Evolutionary conservation across 768 basidiomycete species (phyloP).

Genomic region (Lactifluus volemus): DNA sequence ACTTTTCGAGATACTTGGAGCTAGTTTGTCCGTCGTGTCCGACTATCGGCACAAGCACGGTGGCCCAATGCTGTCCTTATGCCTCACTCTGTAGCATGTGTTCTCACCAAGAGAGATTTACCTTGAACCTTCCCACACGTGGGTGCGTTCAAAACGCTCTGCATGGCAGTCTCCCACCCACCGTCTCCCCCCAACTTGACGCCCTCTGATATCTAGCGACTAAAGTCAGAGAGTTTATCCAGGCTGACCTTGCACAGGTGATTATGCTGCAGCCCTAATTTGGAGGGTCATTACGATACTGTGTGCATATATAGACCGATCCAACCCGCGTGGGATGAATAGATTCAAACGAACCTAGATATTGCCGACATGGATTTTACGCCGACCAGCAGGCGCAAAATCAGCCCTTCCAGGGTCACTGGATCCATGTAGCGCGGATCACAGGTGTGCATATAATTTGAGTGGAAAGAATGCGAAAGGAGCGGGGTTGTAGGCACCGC

Average conservation of each 20-base stretch:
- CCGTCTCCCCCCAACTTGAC: not conserved
- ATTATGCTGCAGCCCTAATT: not conserved
- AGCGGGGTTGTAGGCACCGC: not conserved
- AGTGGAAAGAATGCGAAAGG: too few relatives aligned
- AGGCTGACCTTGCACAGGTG: not conserved
- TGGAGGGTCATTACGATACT: not conserved
- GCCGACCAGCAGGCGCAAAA: not conserved
- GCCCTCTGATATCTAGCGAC: not conserved
- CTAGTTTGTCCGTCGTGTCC: not conserved
- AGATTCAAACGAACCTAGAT: not conserved
- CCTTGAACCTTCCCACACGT: not conserved
- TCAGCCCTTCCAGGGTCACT: not conserved
- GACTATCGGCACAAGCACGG: not conserved
- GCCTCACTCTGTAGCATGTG: not conserved
- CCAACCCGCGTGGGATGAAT: not conserved
- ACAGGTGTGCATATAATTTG: not conserved
- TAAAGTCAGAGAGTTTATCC: not conserved
- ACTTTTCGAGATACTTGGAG: not conserved
- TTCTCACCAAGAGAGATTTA: not conserved
- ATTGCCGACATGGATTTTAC: slow-evolving; percentile 6
- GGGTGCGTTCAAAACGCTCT: not conserved
- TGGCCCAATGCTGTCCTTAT: not conserved
- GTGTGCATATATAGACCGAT: not conserved
- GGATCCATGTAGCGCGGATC: not conserved
- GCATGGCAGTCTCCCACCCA: not conserved